Percentiles rank a stretch among this genome's conserved stretches.
These are phyloP conservation scores for Rhynchosporium agropyri DNA, from an alignment of 2,329 filamentous ascomycete species.

Conservation along the genomic window DNA sequence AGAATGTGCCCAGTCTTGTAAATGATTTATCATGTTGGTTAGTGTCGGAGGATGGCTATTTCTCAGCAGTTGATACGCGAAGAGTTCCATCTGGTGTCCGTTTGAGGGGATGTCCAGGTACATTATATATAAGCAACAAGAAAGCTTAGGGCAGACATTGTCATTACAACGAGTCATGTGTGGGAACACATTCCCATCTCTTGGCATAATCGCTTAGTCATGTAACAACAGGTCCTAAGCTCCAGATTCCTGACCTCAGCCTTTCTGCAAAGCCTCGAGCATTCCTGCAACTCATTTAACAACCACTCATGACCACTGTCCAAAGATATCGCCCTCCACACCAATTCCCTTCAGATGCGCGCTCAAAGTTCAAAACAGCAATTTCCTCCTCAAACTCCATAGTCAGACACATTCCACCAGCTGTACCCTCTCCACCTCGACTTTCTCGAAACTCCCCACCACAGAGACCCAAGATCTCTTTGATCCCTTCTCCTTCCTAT, in stretches of 20 bases:
- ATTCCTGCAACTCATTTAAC: constrained; percentile 25
- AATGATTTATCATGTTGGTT: no score
- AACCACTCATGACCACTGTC: constrained; percentile 57
- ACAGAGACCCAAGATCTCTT: constrained; percentile 23
- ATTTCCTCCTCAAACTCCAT: constrained; percentile 54
- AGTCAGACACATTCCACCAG: constrained; percentile 56
- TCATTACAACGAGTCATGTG: no score
- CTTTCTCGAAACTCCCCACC: constrained; percentile 59
- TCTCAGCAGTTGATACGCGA: no score
- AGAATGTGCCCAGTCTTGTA: no score
- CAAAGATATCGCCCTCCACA: constrained; percentile 53
- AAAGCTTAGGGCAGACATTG: no score
- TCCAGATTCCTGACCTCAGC: neutral
- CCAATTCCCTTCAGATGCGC: constrained; percentile 36
- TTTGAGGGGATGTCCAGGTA: no score
- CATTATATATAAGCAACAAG: no score
- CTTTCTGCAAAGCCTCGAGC: constrained; percentile 4
- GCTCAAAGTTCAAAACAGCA: constrained; percentile 42
- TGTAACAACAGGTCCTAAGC: neutral
- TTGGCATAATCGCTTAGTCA: constrained; percentile 12
- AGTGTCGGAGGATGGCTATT: no score
- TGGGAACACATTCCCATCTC: neutral
- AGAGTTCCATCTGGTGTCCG: no score
- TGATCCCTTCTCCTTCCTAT: constrained; percentile 16
- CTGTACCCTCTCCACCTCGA: constrained; percentile 62